Percentiles rank a stretch among this genome's conserved stretches.
Conservation (phyloP, 2,329 filamentous ascomycete species). For the Epicoccum nigrum region DNA sequence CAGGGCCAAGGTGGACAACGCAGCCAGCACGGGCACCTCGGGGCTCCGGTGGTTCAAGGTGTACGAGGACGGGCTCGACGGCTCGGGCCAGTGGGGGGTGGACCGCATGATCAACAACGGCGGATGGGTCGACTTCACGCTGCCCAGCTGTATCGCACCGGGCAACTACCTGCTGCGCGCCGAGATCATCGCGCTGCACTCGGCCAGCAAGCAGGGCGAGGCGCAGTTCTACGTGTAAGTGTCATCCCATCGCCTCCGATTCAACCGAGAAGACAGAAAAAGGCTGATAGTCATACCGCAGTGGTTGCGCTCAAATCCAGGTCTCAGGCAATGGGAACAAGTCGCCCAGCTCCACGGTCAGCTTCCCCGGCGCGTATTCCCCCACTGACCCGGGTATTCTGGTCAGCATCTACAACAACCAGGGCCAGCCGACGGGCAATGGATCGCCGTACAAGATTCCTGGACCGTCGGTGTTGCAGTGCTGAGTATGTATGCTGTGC, state of each 20-base stretch:
- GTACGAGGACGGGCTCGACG: slow-evolving; percentile 49
- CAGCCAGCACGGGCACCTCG: slow-evolving; percentile 45
- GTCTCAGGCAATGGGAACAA: slow-evolving; percentile 28
- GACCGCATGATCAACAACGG: slow-evolving; percentile 56
- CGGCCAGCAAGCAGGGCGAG: slow-evolving; percentile 38
- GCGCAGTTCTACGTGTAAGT: slow-evolving; percentile 52
- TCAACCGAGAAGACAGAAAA: too few species aligned
- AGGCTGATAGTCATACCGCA: too few species aligned
- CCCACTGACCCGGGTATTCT: slow-evolving; percentile 39
- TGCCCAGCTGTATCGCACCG: slow-evolving; percentile 44
- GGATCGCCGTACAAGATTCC: slow-evolving; percentile 54
- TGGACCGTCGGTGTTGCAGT: slow-evolving; percentile 58
- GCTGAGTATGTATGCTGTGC: slow-evolving; percentile 38
- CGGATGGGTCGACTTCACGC: slow-evolving; percentile 54
- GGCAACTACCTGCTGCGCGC: slow-evolving; percentile 52
- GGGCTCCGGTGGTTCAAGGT: slow-evolving; percentile 53
- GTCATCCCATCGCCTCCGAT: neutral
- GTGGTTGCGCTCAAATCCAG: slow-evolving; percentile 46
- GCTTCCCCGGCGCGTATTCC: slow-evolving; percentile 43
- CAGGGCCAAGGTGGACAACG: slow-evolving; percentile 50
- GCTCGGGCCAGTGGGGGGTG: slow-evolving; percentile 55
- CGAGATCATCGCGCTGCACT: slow-evolving; percentile 54
- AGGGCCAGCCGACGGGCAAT: slow-evolving; percentile 20
- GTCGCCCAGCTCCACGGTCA: slow-evolving; percentile 33
- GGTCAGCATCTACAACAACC: slow-evolving; percentile 38